Evolutionary conservation across 768 basidiomycete genomes (phyloP), one percentile per base, ranked within the genome.

Genomic region (Psilocybe cubensis): DNA sequence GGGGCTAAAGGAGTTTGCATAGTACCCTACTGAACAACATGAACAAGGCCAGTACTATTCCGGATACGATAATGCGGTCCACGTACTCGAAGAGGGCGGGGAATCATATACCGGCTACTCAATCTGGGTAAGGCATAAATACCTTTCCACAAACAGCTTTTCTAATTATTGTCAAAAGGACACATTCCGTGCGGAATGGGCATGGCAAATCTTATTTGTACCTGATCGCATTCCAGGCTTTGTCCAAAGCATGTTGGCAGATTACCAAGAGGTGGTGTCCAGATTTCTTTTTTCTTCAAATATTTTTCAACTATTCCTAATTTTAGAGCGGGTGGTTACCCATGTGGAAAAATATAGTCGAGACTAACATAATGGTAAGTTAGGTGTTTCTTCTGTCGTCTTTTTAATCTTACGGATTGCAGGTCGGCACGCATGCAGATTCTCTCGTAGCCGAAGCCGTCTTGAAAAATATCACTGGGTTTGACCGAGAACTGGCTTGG

Each of bases 321-420:
- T 4, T 20, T 2, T 33, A 81, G 85, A 83, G 89, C 14, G 92
- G 92, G 3, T 91, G 91, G 89, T 72, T 94, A 33, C 92, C 92
- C 0, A 92, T 93, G 91, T 94, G 92, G 92, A 93, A 92, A 73
- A 93, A 93, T 59, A 81, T 93, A 12, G 83, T 89, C 76, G 89
- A 94, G 66, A 92, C 91, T 1, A 94, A 91, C 62, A 92, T 92
- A 63, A 94, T 94, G 91, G 86, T 84, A 54, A 4, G 64, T 55
- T 21, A 9, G n/a, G n/a, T 28, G 3, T 46, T 27, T 10, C 41
- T 25, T 25, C n/a, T 7, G 11, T 38, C 28, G n/a, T 18, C 14
- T 46, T 1, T 35, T 40, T 12, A 20, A 6, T 25, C 41, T 49
- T n/a, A 20, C 29, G 7, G n/a, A 21, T 23, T 40, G 8, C 53